These are phyloP conservation scores for Inonotus hispidus DNA, from an alignment of 1,284 basidiomycete species.

Conservation along the genomic window DNA sequence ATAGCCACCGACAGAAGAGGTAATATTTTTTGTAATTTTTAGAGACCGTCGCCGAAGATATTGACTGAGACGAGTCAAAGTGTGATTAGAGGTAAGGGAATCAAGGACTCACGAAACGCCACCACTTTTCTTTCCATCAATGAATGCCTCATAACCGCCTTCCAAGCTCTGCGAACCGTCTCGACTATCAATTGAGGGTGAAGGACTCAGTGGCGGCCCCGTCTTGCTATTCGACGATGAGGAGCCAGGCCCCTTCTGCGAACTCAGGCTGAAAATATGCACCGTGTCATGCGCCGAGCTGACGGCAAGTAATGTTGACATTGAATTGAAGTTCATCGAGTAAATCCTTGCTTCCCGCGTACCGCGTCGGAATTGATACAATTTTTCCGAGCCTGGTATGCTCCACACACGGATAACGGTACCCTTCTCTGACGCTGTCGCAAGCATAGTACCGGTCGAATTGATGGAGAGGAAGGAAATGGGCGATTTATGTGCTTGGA, in stretches of 20 bases:
- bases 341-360: conserved; percentile 85
- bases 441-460: conserved; percentile 83
- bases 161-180: conserved; percentile 53
- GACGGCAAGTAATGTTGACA: conserved; percentile 82
- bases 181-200: conserved; percentile 59
- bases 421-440: conserved; percentile 93
- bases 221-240: conserved; percentile 25
- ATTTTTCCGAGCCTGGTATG: conserved; percentile 85
- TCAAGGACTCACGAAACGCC: conserved; percentile 44
- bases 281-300: conserved; percentile 94
- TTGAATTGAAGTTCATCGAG: conserved; percentile 88
- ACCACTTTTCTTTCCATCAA: conserved; percentile 54
- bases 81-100: neutral
- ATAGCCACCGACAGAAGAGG: conserved; percentile 84
- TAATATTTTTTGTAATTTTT: conserved; percentile 75
- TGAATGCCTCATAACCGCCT: conserved; percentile 72
- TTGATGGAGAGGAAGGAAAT: conserved; percentile 88
- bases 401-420: conserved; percentile 96
- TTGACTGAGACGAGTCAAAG: conserved; percentile 27
- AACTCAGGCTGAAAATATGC: conserved; percentile 88
- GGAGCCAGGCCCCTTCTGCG: conserved; percentile 22
- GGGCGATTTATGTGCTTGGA: conserved; percentile 95
- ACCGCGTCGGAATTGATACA: conserved; percentile 93
- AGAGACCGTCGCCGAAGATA: conserved; percentile 68
- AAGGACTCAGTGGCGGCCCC: conserved; percentile 44